Conservation (phyloP, 2,329 filamentous ascomycete species). For the Bipolaris zeicola region DNA sequence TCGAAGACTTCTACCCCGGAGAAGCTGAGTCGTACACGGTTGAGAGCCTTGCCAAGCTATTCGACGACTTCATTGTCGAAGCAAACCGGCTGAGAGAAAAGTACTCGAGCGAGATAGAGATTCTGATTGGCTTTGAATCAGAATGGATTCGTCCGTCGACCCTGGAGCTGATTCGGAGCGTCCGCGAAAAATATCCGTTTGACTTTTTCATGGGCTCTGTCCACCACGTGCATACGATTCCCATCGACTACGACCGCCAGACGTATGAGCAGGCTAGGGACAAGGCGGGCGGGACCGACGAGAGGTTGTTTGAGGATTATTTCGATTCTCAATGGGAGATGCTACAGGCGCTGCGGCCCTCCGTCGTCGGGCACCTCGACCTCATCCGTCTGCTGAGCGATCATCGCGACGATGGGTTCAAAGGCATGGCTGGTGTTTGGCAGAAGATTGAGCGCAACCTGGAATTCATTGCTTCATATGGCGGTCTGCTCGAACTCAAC, state of each 20-base stretch:
- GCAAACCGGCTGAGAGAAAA: slow-evolving; percentile 72
- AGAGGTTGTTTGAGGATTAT: slow-evolving; percentile 75
- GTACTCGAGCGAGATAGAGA: slow-evolving; percentile 73
- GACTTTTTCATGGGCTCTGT: slow-evolving; percentile 94
- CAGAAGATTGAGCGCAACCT: slow-evolving; percentile 75
- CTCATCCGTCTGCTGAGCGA: slow-evolving; percentile 81
- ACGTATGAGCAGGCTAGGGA: slow-evolving; percentile 69
- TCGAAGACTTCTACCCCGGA: slow-evolving; percentile 87
- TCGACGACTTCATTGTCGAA: slow-evolving; percentile 75
- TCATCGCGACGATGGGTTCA: slow-evolving; percentile 67
- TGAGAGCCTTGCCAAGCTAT: slow-evolving; percentile 53
- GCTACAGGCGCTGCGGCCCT: slow-evolving; percentile 72
- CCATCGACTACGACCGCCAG: slow-evolving; percentile 82
- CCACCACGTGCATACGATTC: slow-evolving; percentile 84
- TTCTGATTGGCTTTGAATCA: slow-evolving; percentile 89
- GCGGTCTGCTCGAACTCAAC: slow-evolving; percentile 88
- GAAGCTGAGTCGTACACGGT: slow-evolving; percentile 62
- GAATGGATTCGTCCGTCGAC: slow-evolving; percentile 84
- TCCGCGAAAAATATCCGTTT: slow-evolving; percentile 66
- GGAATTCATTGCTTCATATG: slow-evolving; percentile 70
- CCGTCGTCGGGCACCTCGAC: slow-evolving; percentile 92
- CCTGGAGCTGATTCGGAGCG: slow-evolving; percentile 63
- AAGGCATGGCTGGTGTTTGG: slow-evolving; percentile 71
- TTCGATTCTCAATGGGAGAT: slow-evolving; percentile 88
- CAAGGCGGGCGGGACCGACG: slow-evolving; percentile 63